These are phyloP conservation scores for Gnaphalium uliginosum DNA, from an alignment of 129 eudicot genomes.

Conservation along the genomic window DNA sequence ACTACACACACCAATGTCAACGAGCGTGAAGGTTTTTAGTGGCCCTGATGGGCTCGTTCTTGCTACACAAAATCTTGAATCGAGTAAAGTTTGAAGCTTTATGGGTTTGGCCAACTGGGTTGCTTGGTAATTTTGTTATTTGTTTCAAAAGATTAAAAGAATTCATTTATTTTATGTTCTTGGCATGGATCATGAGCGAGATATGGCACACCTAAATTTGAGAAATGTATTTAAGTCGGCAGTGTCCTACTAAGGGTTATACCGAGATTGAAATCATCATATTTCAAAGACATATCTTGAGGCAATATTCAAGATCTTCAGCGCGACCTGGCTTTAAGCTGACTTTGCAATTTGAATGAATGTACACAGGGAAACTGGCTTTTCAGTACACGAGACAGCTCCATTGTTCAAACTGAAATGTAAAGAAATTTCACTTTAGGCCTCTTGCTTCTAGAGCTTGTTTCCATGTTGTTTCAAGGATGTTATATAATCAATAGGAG, in stretches of 20 bases:
- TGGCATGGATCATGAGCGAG: slow-evolving; percentile 18
- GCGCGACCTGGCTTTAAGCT: background rate
- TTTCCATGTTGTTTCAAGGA: slow-evolving; percentile 18
- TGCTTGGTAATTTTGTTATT: slow-evolving; percentile 13
- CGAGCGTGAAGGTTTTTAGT: slow-evolving; percentile 54
- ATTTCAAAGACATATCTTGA: slow-evolving; percentile 24
- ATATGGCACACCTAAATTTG: slow-evolving; percentile 26
- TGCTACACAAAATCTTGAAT: slow-evolving; percentile 80
- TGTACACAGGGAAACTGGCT: slow-evolving; percentile 57
- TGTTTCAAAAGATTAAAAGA: background rate
- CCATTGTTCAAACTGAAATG: slow-evolving; percentile 28
- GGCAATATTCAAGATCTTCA: slow-evolving; percentile 20
- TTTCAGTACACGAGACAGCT: slow-evolving; percentile 29
- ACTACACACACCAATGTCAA: slow-evolving; percentile 62
- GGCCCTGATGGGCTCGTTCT: slow-evolving; percentile 66
- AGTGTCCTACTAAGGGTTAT: slow-evolving; percentile 24
- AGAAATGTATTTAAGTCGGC: slow-evolving; percentile 22
- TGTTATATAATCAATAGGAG: slow-evolving; percentile 18
- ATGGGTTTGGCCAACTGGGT: slow-evolving; percentile 12
- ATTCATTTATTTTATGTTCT: background rate
- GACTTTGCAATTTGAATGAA: slow-evolving; percentile 14
- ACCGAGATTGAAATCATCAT: slow-evolving; percentile 7
- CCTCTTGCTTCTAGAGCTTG: slow-evolving; percentile 25
- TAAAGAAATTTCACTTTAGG: background rate
- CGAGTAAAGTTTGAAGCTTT: slow-evolving; percentile 48